Evolutionary conservation across 2,329 filamentous ascomycete species (phyloP).

Genomic region (Aspergillus carbonarius): DNA sequence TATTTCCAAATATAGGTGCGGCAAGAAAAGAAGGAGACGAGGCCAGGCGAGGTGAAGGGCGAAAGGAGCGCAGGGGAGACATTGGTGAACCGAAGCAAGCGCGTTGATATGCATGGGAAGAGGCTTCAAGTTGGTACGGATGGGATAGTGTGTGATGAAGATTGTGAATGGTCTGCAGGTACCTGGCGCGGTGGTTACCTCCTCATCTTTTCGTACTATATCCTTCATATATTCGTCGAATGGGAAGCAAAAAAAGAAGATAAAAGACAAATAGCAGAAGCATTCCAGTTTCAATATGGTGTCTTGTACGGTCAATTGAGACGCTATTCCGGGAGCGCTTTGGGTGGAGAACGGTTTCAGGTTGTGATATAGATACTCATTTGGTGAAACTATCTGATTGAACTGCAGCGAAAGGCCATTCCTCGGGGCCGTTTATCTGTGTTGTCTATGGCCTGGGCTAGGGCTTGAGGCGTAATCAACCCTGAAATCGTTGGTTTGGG

Average conservation of each 20-base stretch:
- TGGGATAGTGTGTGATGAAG: slow-evolving; percentile 27
- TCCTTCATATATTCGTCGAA: slow-evolving; percentile 20
- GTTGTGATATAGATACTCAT: neutral
- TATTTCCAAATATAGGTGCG: slow-evolving; percentile 32
- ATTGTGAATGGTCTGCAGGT: slow-evolving; percentile 21
- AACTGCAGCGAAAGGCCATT: neutral
- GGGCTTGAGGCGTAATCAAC: neutral
- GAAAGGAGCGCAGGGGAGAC: slow-evolving; percentile 29
- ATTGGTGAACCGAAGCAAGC: slow-evolving; percentile 31
- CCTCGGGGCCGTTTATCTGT: neutral
- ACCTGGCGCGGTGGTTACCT: slow-evolving; percentile 24
- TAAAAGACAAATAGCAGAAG: slow-evolving; percentile 10
- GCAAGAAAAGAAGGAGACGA: slow-evolving; percentile 37
- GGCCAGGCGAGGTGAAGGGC: slow-evolving; percentile 31
- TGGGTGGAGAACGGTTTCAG: neutral
- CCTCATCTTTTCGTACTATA: slow-evolving; percentile 22
- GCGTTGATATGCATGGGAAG: slow-evolving; percentile 27
- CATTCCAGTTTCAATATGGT: neutral
- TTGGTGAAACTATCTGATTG: neutral
- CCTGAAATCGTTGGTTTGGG: neutral
- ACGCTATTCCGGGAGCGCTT: neutral
- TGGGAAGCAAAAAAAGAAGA: slow-evolving; percentile 22
- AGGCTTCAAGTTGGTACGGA: slow-evolving; percentile 27
- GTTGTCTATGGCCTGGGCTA: neutral
- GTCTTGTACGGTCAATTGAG: neutral